Evolutionary conservation across 768 basidiomycete genomes (phyloP), one percentile per base, ranked within the genome.

Genomic region (Xanthoconium stramineum): DNA sequence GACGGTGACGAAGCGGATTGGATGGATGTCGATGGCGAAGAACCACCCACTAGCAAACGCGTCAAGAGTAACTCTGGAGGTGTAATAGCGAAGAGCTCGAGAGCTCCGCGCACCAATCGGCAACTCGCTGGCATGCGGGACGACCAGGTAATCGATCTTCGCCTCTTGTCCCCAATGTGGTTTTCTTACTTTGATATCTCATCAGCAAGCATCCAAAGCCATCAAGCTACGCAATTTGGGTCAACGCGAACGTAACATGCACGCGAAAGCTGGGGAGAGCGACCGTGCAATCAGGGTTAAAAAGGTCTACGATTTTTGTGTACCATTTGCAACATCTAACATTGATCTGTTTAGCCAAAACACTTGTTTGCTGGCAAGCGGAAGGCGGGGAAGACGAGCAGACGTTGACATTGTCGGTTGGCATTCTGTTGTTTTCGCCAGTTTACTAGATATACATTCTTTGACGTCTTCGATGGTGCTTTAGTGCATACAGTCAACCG

Each of bases 251-350:
- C 88, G 93, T 57, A 96, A 96, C 71, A 84, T 85, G 79, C 80
- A 85, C 43, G 96, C 93, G 28, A 92, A 88, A 69, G 95, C 94
- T 38, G 91, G 91, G 56, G 96, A 99, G 80, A 79, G 83, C 56
- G 93, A 95, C 76, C 85, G 91, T 61, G 80, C 80, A 12, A 93
- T 93, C 75, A 81, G 76, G 67, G 80, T 79, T 59, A 92, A 92
- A 80, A 92, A 89, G 90, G 91, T 91, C 50, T 13, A 80, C 19
- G 13, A n/a, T 19, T 19, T n/a, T 2, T 44, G 9, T 36, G 1
- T 12, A 13, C 48, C 4, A 5, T 42, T 15, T 30, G 11, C 28
- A 19, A 39, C 12, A 12, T 1, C 55, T 69, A 24, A 58, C 20
- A 28, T 50, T 35, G 61, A 35, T 57, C 30, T 36, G 58, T 60